A percentile compares a stretch with the other conserved stretches of the same genome.
These are phyloP conservation scores for Malus sylvestris DNA, from an alignment of 306 rosid species.

Conservation along the genomic window DNA sequence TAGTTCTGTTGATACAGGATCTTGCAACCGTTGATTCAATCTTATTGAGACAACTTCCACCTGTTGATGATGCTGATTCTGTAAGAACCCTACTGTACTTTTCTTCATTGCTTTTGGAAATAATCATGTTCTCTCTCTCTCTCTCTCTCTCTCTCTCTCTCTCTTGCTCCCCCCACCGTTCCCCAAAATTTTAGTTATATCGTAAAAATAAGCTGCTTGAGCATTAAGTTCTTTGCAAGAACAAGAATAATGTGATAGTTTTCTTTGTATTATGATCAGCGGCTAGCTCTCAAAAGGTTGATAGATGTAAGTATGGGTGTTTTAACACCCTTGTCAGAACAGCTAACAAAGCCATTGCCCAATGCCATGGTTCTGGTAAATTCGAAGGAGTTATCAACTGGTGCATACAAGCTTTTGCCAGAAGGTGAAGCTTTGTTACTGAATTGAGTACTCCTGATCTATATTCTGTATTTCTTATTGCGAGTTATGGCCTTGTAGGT, in stretches of 20 bases:
- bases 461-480: not conserved
- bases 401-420: conserved; percentile 91
- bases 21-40: conserved; percentile 96
- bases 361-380: conserved; percentile 89
- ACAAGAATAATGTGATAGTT: conserved; percentile 6
- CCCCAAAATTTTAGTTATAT: not conserved
- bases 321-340: conserved; percentile 85
- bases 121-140: not conserved
- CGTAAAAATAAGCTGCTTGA: not conserved
- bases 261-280: conserved; percentile 41
- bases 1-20: conserved; percentile 49
- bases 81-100: conserved; percentile 48
- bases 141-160: not conserved
- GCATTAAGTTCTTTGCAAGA: not conserved
- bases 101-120: conserved; percentile 13
- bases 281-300: conserved; percentile 86
- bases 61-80: conserved; percentile 59
- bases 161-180: not conserved
- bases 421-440: conserved; percentile 47
- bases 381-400: conserved; percentile 74
- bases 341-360: conserved; percentile 89
- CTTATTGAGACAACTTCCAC: conserved; percentile 82
- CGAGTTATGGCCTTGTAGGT: conserved; percentile 38
- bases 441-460: not conserved
- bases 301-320: conserved; percentile 87